Conservation (phyloP, 2,329 filamentous ascomycete genomes). For the Elsinoe necatrix region DNA sequence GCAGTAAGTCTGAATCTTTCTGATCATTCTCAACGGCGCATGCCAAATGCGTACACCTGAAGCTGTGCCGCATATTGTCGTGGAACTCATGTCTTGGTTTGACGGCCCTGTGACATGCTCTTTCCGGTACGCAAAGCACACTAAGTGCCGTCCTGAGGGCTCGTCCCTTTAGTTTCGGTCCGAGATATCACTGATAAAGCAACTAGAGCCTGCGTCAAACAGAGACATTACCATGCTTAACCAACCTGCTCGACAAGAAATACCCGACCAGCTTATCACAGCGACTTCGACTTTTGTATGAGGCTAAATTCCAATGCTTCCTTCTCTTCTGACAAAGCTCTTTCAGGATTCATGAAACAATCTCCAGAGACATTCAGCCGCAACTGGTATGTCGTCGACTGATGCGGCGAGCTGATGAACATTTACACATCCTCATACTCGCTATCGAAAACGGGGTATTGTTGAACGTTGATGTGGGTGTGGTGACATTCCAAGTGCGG, state of each 20-base stretch:
- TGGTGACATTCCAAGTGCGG: background rate
- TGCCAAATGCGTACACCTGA: background rate
- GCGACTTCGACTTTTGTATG: background rate
- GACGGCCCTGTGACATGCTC: slow-evolving; percentile 1
- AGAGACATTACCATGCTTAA: slow-evolving; percentile 3
- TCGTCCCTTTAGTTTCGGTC: background rate
- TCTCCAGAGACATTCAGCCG: background rate
- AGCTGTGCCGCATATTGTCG: background rate
- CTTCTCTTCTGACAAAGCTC: background rate
- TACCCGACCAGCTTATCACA: background rate
- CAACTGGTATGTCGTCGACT: background rate
- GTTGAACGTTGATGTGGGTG: background rate
- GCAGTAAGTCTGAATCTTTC: background rate
- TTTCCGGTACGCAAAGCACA: background rate
- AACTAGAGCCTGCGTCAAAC: background rate
- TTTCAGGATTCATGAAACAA: background rate
- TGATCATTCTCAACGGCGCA: background rate
- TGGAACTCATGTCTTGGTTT: slow-evolving; percentile 7
- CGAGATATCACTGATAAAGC: background rate
- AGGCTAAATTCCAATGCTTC: background rate
- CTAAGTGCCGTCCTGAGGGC: background rate
- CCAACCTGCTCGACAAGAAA: slow-evolving; percentile 1
- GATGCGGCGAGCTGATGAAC: background rate
- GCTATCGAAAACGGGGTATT: slow-evolving; percentile 7
- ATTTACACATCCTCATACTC: background rate